Evolutionary conservation across 768 basidiomycete species (phyloP).

Genomic region (Cantharellus anzutake): DNA sequence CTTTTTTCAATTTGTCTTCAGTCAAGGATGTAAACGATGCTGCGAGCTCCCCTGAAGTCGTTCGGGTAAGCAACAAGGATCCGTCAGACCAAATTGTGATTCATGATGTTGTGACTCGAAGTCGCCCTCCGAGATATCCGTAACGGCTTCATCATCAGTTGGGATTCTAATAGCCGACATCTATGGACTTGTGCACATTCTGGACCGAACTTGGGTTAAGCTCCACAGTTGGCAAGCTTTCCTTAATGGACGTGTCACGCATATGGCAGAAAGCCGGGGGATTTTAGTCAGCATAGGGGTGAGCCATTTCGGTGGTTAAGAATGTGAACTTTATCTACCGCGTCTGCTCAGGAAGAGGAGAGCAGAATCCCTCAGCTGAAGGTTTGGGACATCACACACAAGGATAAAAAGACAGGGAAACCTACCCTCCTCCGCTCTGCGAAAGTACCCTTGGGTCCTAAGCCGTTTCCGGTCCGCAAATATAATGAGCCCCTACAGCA

Average conservation of each 20-base stretch:
- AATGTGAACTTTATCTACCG: neutral
- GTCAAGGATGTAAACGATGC: constrained; percentile 70
- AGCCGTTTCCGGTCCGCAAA: constrained; percentile 18
- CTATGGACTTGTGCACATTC: constrained; percentile 62
- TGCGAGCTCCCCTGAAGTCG: constrained; percentile 51
- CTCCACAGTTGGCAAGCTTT: constrained; percentile 64
- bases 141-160: constrained; percentile 37
- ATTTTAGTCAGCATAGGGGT: constrained; percentile 82
- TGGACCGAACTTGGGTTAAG: constrained; percentile 57
- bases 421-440: constrained; percentile 16
- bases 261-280: constrained; percentile 66
- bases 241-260: constrained; percentile 59
- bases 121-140: constrained; percentile 43
- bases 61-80: constrained; percentile 34
- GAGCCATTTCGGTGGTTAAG: constrained; percentile 13
- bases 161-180: constrained; percentile 70
- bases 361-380: constrained; percentile 43
- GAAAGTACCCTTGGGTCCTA: constrained; percentile 17
- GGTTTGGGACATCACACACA: constrained; percentile 24
- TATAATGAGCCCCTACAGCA: neutral
- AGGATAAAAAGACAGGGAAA: constrained; percentile 13
- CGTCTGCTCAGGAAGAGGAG: constrained; percentile 47
- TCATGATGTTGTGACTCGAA: constrained; percentile 3
- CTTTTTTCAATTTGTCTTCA: constrained; percentile 65
- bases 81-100: neutral